Evolutionary conservation across 2,329 filamentous ascomycete species (phyloP).

Genomic region (Colletotrichum paranaense): DNA sequence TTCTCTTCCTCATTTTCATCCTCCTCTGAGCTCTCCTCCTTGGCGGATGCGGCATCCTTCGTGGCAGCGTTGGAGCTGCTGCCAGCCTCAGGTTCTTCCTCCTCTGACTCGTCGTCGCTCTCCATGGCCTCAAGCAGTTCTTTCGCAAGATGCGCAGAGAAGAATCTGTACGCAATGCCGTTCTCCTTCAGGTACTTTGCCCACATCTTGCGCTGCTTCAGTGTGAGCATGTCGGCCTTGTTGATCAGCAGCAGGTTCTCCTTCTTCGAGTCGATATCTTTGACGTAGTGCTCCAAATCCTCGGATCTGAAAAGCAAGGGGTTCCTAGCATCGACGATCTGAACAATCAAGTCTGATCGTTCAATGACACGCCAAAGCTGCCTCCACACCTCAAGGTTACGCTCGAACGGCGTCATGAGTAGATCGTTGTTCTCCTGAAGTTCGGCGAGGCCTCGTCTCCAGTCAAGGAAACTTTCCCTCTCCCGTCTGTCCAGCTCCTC

Average conservation of each 20-base stretch:
- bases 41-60: slow-evolving; percentile 48
- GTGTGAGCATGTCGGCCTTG: slow-evolving; percentile 99
- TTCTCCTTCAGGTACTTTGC: slow-evolving; percentile 85
- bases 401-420: slow-evolving; percentile 97
- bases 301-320: slow-evolving; percentile 94
- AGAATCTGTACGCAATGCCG: slow-evolving; percentile 92
- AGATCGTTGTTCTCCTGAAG: slow-evolving; percentile 94
- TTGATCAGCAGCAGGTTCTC: slow-evolving; percentile 94
- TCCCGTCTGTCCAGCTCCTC: slow-evolving; percentile 84
- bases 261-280: slow-evolving; percentile 89
- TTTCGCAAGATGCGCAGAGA: slow-evolving; percentile 92
- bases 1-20: slow-evolving; percentile 33
- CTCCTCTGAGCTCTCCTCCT: slow-evolving; percentile 47
- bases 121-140: slow-evolving; percentile 81
- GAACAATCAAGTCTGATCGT: slow-evolving; percentile 92
- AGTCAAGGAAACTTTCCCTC: slow-evolving; percentile 83
- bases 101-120: slow-evolving; percentile 54
- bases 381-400: slow-evolving; percentile 97
- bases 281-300: slow-evolving; percentile 93
- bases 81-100: slow-evolving; percentile 41
- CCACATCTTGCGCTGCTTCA: slow-evolving; percentile 84
- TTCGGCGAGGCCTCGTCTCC: slow-evolving; percentile 91
- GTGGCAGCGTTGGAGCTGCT: slow-evolving; percentile 18
- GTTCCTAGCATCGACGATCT: slow-evolving; percentile 98
- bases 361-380: slow-evolving; percentile 99